Evolutionary conservation across 352 stramenopile species (phyloP), one percentile per base, ranked within the genome.

Genomic region (Phytophthora syringae): DNA sequence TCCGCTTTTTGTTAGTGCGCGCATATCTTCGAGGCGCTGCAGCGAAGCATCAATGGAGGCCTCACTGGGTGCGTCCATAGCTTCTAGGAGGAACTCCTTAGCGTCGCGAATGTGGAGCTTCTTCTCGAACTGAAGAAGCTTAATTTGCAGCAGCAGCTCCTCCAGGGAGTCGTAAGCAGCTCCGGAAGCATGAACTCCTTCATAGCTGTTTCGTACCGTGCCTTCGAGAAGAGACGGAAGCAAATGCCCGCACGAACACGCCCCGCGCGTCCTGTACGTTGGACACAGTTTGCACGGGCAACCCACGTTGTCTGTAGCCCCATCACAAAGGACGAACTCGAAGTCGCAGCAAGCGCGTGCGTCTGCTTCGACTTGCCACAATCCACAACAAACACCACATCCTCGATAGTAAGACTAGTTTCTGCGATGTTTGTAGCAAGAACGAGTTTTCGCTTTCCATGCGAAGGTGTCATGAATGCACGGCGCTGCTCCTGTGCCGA

Each of bases 391-490:
- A 97, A 97, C 10, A 94, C 91, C 22, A 99, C 93, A 58, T 96
- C 88, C 32, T 98, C 93, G n/a, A 99, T 97, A 12, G 97, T 99
- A 4, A 99, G 76, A 67, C 89, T 98, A 12, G 96, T 98, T 76
- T 99, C 97, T 5, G 96, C 96, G 48, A 99, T 98, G 65, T 98
- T 99, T 0, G 97, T 99, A 5, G 92, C 80, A 45, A 98, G 81
- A 32, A 96, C 88, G 6, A 96, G 63, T 60, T 96, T 94, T 49
- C 84, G 76, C 54, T 88, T 88, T 22, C 82, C 82, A 5, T 62
- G 61, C 6, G 80, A 74, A 2, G 86, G 80, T 16, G 77, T 87
- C 32, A 85, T 59, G 60, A 95, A 95, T 13, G 84, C 86, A 10
- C 72, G 76, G 4, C 80, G 80, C 54, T 94, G 86, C 42, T 94